phyloP scores from a whole-genome alignment of 768 basidiomycete genomes.

The Suillus sp. region DNA sequence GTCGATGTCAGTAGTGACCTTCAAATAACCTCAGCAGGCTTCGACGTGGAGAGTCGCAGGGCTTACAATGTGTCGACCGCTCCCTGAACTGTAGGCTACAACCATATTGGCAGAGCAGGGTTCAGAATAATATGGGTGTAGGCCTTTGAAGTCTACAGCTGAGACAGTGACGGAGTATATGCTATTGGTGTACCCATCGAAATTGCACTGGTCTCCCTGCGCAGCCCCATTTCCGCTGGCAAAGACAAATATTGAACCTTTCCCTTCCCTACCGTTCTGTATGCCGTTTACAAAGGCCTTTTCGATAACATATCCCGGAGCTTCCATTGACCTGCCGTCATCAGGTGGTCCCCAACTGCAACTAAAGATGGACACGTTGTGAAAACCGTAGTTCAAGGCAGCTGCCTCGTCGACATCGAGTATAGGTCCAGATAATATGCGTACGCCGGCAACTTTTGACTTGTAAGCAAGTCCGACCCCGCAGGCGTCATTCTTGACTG shows the following conservation, averaged over 20 bases:
- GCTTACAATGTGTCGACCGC: slow-evolving; percentile 88
- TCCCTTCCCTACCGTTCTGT: slow-evolving; percentile 84
- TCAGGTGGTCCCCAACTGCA: slow-evolving; percentile 99
- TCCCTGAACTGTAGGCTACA: slow-evolving; percentile 94
- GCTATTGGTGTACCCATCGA: slow-evolving; percentile 98
- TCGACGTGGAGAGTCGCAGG: slow-evolving; percentile 17
- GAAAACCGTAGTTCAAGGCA: slow-evolving; percentile 91
- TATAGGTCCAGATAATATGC: slow-evolving; percentile 94
- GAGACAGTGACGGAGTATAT: slow-evolving; percentile 96
- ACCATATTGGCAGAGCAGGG: slow-evolving; percentile 97
- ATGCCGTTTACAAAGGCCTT: slow-evolving; percentile 95
- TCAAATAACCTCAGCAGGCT: slow-evolving; percentile 11
- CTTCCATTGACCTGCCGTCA: slow-evolving; percentile 93
- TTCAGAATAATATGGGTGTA: slow-evolving; percentile 97
- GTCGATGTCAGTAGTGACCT: slow-evolving; percentile 94
- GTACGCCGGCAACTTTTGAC: slow-evolving; percentile 89
- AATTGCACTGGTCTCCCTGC: slow-evolving; percentile 95
- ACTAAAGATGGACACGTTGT: slow-evolving; percentile 90
- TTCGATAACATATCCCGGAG: slow-evolving; percentile 84
- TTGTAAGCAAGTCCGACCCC: slow-evolving; percentile 93
- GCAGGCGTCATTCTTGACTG: slow-evolving; percentile 89
- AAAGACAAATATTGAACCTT: slow-evolving; percentile 94
- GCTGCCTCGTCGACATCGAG: slow-evolving; percentile 95
- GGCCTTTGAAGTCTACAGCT: slow-evolving; percentile 90
- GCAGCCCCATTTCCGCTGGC: slow-evolving; percentile 96